These are phyloP conservation scores for Tricholoma sp. DNA, from an alignment of 768 basidiomycete genomes.

Conservation along the genomic window DNA sequence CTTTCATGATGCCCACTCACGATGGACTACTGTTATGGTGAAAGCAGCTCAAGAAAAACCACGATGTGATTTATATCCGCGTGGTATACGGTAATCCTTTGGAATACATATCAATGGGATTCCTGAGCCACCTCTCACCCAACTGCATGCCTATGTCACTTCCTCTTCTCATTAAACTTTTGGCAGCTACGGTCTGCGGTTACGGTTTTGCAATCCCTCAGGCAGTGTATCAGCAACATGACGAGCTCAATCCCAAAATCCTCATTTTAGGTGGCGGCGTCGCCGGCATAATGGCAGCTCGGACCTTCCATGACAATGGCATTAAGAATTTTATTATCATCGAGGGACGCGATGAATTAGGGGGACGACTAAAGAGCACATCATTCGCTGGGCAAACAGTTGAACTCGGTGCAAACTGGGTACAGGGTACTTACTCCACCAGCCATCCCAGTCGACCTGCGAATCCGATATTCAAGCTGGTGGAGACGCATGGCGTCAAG, in stretches of 20 bases:
- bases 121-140: neutral
- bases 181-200: neutral
- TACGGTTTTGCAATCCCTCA: neutral
- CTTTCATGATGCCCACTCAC: too few relatives aligned
- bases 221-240: neutral
- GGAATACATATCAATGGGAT: neutral
- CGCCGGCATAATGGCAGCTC: slow-evolving; percentile 61
- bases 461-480: slow-evolving; percentile 59
- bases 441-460: slow-evolving; percentile 42
- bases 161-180: neutral
- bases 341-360: slow-evolving; percentile 54
- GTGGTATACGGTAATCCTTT: neutral
- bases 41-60: too few relatives aligned
- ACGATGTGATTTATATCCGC: neutral
- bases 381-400: slow-evolving; percentile 44
- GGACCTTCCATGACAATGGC: slow-evolving; percentile 48
- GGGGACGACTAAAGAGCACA: slow-evolving; percentile 52
- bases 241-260: slow-evolving; percentile 23
- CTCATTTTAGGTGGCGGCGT: slow-evolving; percentile 66
- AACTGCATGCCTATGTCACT: neutral
- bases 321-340: slow-evolving; percentile 56
- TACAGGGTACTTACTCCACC: slow-evolving; percentile 44
- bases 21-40: too few relatives aligned
- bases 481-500: slow-evolving; percentile 47
- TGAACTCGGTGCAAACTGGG: slow-evolving; percentile 60